Base-by-base conservation (phyloP, 2,329 filamentous ascomycete species). In the Cladosporium sp. region DNA sequence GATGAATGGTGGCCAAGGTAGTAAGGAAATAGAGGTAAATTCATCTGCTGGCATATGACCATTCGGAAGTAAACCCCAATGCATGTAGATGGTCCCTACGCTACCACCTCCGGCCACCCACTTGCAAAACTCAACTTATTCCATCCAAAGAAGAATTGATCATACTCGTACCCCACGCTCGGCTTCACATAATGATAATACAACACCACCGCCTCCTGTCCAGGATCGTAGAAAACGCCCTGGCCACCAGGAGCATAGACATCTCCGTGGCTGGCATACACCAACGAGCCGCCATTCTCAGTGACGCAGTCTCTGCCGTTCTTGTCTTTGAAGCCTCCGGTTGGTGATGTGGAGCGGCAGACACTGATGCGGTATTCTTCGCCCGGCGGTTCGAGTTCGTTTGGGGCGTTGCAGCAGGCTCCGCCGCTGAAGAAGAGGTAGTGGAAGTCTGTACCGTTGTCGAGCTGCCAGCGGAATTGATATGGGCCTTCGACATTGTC, bases 241-340 rank as follows among this genome's bases (percentile, higher is more conserved):
- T 88, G 84, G 37, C 85, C 85, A 63, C 86, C 86, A 8, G 86
- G 85, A 22, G 82, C 86, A 64, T 88, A 88, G 0, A 86, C 78
- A 49, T 74, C 81, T 3, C 73, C 82, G 63, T 88, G 84, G n/a
- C 78, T 82, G 63, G 79, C 77, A 1, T 88, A 74, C 1, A 89
- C 79, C 8, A 83, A 73, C 0, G 82, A 85, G 1, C 86, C 86
- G 3, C 86, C 85, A 47, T 80, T 79, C 8, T 74, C 66, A 0
- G 75, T 80, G 45, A 65, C 36, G 67, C 85, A 88, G 37, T 77
- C 73, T n/a, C 69, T 73, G 2, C 85, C 84, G 56, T 67, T 68
- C 60, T 78, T 73, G 64, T 88, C 86, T 25, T 79, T 80, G 66
- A 84, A 89, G 0, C 74, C 75, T 0, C 83, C 77, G 0, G 76